phyloP scores from a whole-genome alignment of 768 basidiomycete species.

The Russula ochroleuca region DNA sequence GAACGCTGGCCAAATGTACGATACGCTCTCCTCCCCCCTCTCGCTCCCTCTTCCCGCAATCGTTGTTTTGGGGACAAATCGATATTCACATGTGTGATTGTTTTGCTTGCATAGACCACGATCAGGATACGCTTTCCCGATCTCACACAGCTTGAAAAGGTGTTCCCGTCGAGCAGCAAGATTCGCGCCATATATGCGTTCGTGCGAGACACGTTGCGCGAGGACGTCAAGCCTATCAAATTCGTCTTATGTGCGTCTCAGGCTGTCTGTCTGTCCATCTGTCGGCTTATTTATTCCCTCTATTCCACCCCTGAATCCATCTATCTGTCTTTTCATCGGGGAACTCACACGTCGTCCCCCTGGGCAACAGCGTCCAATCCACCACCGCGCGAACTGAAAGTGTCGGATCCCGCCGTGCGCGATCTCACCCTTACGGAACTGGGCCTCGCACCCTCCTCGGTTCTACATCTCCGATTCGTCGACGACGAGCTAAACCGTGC shows the following conservation, averaged over 20 bases:
- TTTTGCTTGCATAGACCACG: constrained; percentile 50
- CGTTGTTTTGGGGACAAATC: no score
- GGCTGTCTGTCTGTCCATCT: constrained; percentile 23
- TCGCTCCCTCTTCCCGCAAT: background rate
- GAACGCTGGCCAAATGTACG: constrained; percentile 70
- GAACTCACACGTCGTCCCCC: background rate
- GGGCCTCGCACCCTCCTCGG: constrained; percentile 72
- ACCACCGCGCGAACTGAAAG: constrained; percentile 77
- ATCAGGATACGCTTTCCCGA: constrained; percentile 81
- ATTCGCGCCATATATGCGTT: constrained; percentile 83
- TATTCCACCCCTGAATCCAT: background rate
- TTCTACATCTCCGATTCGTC: constrained; percentile 72
- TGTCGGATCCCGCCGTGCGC: constrained; percentile 69
- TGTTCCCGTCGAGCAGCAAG: constrained; percentile 72
- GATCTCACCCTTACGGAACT: constrained; percentile 65
- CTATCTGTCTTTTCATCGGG: background rate
- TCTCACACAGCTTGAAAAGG: constrained; percentile 73
- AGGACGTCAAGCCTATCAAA: constrained; percentile 73
- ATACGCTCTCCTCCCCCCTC: background rate
- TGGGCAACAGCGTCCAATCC: constrained; percentile 64
- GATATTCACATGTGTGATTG: no score
- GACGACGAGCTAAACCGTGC: constrained; percentile 67
- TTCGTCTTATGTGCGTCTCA: constrained; percentile 70
- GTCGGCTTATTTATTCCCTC: background rate
- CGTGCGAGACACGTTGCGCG: constrained; percentile 63